Base-by-base conservation (phyloP, 768 basidiomycete genomes). In the Lyophyllum shimeji region DNA sequence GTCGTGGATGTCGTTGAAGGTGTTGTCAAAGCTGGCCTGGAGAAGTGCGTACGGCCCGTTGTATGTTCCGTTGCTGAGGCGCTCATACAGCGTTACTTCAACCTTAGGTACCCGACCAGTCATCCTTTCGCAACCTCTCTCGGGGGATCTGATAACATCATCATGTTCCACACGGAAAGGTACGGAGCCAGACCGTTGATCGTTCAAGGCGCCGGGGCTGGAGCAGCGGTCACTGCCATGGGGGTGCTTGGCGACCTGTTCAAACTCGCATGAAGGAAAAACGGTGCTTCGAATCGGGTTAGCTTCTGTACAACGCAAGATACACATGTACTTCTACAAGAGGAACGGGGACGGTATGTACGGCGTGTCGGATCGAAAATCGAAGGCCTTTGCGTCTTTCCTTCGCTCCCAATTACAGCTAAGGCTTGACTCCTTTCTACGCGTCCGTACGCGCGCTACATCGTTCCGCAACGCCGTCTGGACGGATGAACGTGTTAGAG, bases 171-270 rank as follows among this genome's bases (percentile, higher is more conserved):
- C 68, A 98, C 96, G 0, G 86, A 90, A 65, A 80, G 97, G 40
- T 99, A 99, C 67, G 86, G 88, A 2, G 82, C 87, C 7, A 76
- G 94, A 40, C 96, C 97, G 1, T 76, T 99, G 53, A 92, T 98
- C 57, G 81, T 99, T 31, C 96, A 98, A 66, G 97, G 97, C 48
- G 88, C 95, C 0, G 97, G 97, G 2, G 97, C 97, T 0, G 97
- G 97, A n/a, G 94, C 94, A 0, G 94, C 90, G 23, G 96, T 98
- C 13, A 99, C 97, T 29, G 97, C 97, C 0, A 98, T 98, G 93
- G 97, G 97, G 7, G 95, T 98, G 15, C 79, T 96, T 61, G 86
- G 90, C 46, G 96, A 98, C 67, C 72, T 95, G 51, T 71, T 98
- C 67, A 90, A 82, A 66, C 64, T 83, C 27, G 67, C 67, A 0